A percentile compares a stretch with the other conserved stretches of the same genome.
Evolutionary conservation across 2,329 filamentous ascomycete species (phyloP).

Genomic region (Fusarium austroafricanum): DNA sequence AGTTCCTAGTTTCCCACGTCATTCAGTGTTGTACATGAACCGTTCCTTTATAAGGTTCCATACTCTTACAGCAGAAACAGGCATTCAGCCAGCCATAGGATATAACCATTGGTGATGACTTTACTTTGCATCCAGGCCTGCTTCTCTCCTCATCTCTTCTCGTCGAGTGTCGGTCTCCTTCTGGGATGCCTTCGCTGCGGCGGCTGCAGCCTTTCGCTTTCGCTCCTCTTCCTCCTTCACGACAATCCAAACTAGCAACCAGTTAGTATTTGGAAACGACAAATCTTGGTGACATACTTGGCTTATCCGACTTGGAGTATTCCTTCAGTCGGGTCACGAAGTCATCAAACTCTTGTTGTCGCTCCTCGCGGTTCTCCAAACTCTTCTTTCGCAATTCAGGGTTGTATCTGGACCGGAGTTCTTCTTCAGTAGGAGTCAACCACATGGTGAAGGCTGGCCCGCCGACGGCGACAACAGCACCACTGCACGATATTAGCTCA

Average conservation of each 20-base stretch:
- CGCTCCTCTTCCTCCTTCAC: constrained; percentile 61
- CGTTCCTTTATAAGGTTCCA: constrained; percentile 16
- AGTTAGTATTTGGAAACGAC: constrained; percentile 21
- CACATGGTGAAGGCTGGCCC: constrained; percentile 87
- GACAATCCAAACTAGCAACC: constrained; percentile 61
- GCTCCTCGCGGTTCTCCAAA: constrained; percentile 79
- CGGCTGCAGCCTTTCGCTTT: constrained; percentile 53
- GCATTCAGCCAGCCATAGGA: neutral
- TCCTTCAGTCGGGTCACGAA: constrained; percentile 88
- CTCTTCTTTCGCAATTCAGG: constrained; percentile 92
- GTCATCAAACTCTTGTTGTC: constrained; percentile 87
- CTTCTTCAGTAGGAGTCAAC: constrained; percentile 86
- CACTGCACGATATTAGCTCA: constrained; percentile 62
- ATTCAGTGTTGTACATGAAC: constrained; percentile 35
- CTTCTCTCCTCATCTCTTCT: constrained; percentile 63
- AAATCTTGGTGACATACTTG: constrained; percentile 70
- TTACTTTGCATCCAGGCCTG: constrained; percentile 56
- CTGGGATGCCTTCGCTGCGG: constrained; percentile 52
- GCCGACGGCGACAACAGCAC: constrained; percentile 77
- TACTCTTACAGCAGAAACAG: constrained; percentile 41
- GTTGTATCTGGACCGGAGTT: constrained; percentile 92
- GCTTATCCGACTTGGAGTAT: constrained; percentile 90
- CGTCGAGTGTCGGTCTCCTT: constrained; percentile 57
- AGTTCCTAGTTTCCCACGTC: constrained; percentile 6
- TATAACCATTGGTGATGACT: neutral